A percentile compares a stretch with the other conserved stretches of the same genome.
These are phyloP conservation scores for Vigna unguiculata DNA, from an alignment of 306 rosid genomes.

Conservation along the genomic window DNA sequence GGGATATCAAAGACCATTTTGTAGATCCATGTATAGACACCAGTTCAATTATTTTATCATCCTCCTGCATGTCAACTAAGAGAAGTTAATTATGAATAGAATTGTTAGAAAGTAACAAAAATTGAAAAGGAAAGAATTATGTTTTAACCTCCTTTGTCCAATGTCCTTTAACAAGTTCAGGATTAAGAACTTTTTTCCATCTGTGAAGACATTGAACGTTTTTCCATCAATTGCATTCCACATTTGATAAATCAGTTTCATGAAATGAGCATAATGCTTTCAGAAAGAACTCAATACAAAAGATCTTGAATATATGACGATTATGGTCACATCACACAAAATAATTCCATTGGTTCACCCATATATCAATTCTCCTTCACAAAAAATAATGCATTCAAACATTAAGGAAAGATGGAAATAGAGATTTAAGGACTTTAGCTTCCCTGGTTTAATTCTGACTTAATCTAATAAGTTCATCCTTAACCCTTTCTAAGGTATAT, in stretches of 20 bases:
- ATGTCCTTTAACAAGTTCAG: too few relatives aligned
- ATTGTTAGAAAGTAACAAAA: slow-evolving; percentile 17
- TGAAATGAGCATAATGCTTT: too few relatives aligned
- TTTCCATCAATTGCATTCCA: too few relatives aligned
- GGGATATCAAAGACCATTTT: slow-evolving; percentile 94
- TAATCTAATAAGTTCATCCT: not conserved
- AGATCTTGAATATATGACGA: too few relatives aligned
- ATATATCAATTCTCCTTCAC: not conserved
- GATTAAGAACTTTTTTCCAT: too few relatives aligned
- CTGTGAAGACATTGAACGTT: too few relatives aligned
- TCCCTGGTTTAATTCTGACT: not conserved
- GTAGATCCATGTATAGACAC: slow-evolving; percentile 80
- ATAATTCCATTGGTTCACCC: slow-evolving; percentile 22
- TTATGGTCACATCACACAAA: too few relatives aligned
- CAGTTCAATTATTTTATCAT: slow-evolving; percentile 83
- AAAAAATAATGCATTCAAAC: not conserved
- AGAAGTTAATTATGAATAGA: slow-evolving; percentile 41
- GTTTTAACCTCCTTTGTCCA: too few relatives aligned
- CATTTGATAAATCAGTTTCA: too few relatives aligned
- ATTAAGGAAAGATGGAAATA: slow-evolving; percentile 4
- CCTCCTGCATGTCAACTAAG: slow-evolving; percentile 70
- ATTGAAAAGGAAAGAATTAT: too few relatives aligned
- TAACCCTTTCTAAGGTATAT: slow-evolving; percentile 26
- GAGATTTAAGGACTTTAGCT: not conserved
- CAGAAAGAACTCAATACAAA: too few relatives aligned